Conservation (phyloP, 139 green algal genomes). For the Tetradesmus obliquus region DNA sequence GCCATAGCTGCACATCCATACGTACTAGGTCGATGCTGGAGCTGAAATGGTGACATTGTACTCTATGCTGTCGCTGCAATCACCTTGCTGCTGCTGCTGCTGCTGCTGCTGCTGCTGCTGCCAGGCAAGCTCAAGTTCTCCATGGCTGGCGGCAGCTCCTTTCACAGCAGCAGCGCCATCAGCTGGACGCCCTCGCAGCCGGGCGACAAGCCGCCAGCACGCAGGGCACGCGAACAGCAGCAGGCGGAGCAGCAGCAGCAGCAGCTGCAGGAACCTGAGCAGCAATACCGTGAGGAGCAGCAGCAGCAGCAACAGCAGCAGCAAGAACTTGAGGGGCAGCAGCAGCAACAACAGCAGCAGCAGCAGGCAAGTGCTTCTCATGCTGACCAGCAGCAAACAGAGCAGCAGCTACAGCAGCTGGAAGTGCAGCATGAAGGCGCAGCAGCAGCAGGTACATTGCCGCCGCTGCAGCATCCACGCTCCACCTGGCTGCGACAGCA, state of each 20-base stretch:
- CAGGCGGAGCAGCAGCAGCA: not conserved
- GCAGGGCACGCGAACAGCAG: not conserved
- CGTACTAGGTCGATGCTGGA: too few relatives aligned
- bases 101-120: not conserved
- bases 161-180: constrained; percentile 42
- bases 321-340: not conserved
- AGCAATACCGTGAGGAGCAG: not conserved
- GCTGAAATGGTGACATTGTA: not conserved
- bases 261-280: not conserved
- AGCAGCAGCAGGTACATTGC: not conserved
- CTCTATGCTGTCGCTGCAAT: not conserved
- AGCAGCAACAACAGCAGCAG: not conserved
- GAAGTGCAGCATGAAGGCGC: not conserved
- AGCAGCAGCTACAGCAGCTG: not conserved
- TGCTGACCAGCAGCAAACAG: too few relatives aligned
- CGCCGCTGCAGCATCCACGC: constrained; percentile 58
- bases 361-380: not conserved
- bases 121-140: constrained; percentile 70
- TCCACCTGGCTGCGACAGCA: constrained; percentile 50
- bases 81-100: not conserved
- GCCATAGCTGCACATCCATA: too few relatives aligned
- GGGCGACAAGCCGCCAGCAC: constrained; percentile 1
- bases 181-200: constrained; percentile 47
- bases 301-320: constrained; percentile 11
- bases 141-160: constrained; percentile 66